These are phyloP conservation scores for Diaporthe batatas DNA, from an alignment of 2,329 filamentous ascomycete species.

Conservation along the genomic window DNA sequence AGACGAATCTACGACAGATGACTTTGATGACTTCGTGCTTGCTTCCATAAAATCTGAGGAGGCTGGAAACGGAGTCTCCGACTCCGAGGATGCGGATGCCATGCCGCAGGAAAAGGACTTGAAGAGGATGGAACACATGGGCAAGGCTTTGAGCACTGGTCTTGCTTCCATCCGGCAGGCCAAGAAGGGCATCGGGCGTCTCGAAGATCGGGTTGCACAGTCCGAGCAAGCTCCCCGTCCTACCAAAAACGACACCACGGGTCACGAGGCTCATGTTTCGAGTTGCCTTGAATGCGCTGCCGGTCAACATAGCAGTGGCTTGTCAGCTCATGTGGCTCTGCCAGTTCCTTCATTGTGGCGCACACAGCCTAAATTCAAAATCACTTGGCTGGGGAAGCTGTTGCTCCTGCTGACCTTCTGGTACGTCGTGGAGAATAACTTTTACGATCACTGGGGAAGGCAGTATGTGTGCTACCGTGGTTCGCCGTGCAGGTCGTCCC, in stretches of 20 bases:
- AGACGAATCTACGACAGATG: slow-evolving; percentile 72
- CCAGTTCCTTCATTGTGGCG: slow-evolving; percentile 63
- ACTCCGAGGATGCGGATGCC: slow-evolving; percentile 37
- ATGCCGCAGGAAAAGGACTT: slow-evolving; percentile 57
- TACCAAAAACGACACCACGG: not conserved
- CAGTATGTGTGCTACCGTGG: slow-evolving; percentile 62
- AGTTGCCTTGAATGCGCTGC: slow-evolving; percentile 27
- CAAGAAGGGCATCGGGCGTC: slow-evolving; percentile 69
- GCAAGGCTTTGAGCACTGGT: slow-evolving; percentile 64
- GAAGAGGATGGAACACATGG: slow-evolving; percentile 63
- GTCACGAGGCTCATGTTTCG: slow-evolving; percentile 13
- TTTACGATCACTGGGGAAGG: slow-evolving; percentile 65
- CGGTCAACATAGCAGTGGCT: slow-evolving; percentile 35
- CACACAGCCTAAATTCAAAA: slow-evolving; percentile 57
- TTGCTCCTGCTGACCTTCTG: slow-evolving; percentile 62
- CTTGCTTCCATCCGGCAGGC: slow-evolving; percentile 66
- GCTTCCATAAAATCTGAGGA: slow-evolving; percentile 48
- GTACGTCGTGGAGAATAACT: slow-evolving; percentile 66
- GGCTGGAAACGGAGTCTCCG: slow-evolving; percentile 41
- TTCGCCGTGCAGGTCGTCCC: slow-evolving; percentile 55
- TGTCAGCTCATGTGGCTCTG: slow-evolving; percentile 56
- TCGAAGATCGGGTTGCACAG: slow-evolving; percentile 65
- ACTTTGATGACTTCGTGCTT: slow-evolving; percentile 65
- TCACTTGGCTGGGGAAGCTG: slow-evolving; percentile 63
- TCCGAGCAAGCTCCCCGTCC: slow-evolving; percentile 45